Base-by-base conservation (phyloP, 169 alveolate species). In the Hepatocystis sp. region DNA sequence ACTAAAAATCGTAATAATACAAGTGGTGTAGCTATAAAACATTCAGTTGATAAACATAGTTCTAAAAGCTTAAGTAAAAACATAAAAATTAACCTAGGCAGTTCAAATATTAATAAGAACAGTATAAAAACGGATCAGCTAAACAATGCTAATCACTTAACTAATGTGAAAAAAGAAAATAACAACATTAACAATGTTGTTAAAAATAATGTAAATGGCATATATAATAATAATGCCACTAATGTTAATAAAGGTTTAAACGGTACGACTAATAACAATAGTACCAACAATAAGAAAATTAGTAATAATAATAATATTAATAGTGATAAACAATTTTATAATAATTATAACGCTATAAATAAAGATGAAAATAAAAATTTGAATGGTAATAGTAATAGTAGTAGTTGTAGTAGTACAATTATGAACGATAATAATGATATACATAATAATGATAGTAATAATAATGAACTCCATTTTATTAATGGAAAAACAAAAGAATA, bases 21-120 rank as follows among this genome's bases (percentile, higher is more conserved):
- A 17, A 32, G 40, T 67, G 32, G 42, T 21, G 36, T 11, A 40
- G 55, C n/a, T 66, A 66, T 34, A 13, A 39, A 27, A 15, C 55
- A 52, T 49, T n/a, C 64, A 23, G 2, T 56, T 21, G 71, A 71
- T 27, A 68, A 40, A 49, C 17, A 8, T 10, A 47, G 34, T 34
- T 28, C 30, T 23, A 71, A 55, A 32, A 61, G 36, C 42, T 17
- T 44, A 23, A 39, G 42, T 3, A 71, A 71, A 39, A 71, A 71
- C 44, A 71, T 71, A 46, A 56, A 71, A 71, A 71, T 71, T 42
- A 71, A 71, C 30, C 30, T 71, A 7, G 86, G 53, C 13, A 63
- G 86, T 21, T 71, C 76, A 28, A 40, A 46, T n/a, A 36, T n/a
- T 53, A 67, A 3, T 40, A 44, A 67, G n/a, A 67, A 40, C 40